Evolutionary conservation across 441 rosid species (phyloP).

Genomic region (Gossypium gossypioides): DNA sequence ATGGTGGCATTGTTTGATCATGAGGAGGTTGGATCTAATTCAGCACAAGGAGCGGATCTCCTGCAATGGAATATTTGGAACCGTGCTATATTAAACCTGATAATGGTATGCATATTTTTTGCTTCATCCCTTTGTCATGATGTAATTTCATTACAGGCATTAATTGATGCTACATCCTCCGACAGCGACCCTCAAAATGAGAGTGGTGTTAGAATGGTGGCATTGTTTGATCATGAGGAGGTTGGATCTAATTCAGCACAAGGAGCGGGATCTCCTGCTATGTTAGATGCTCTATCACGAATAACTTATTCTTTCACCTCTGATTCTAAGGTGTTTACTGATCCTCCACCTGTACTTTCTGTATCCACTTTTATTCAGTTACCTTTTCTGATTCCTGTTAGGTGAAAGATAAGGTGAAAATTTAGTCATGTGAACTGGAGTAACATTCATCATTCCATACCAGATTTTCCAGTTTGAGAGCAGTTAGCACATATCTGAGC

Average conservation of each 20-base stretch:
- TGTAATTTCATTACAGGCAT: too few species aligned
- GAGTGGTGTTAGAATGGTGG: too few species aligned
- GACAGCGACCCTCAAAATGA: too few species aligned
- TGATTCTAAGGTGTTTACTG: slow-evolving; percentile 50
- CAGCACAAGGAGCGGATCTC: slow-evolving; percentile 99
- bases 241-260: too few species aligned
- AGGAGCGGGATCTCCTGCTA: slow-evolving; percentile 95
- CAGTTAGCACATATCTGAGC: not conserved
- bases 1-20: slow-evolving; percentile 97
- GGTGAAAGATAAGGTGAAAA: not conserved
- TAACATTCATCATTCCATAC: not conserved
- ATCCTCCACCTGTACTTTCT: not conserved
- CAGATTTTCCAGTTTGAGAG: not conserved
- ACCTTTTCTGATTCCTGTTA: not conserved
- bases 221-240: too few species aligned
- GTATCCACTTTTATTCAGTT: not conserved
- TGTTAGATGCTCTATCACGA: slow-evolving; percentile 84
- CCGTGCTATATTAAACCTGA: too few species aligned
- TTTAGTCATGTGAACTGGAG: not conserved
- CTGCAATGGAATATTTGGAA: slow-evolving; percentile 41
- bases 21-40: slow-evolving; percentile 88
- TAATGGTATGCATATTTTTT: too few species aligned
- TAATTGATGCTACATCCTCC: too few species aligned
- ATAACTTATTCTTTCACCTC: slow-evolving; percentile 63
- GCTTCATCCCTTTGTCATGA: too few species aligned